Evolutionary conservation across 106 monocot species (phyloP).

Genomic region (Amphibolis antarctica): DNA sequence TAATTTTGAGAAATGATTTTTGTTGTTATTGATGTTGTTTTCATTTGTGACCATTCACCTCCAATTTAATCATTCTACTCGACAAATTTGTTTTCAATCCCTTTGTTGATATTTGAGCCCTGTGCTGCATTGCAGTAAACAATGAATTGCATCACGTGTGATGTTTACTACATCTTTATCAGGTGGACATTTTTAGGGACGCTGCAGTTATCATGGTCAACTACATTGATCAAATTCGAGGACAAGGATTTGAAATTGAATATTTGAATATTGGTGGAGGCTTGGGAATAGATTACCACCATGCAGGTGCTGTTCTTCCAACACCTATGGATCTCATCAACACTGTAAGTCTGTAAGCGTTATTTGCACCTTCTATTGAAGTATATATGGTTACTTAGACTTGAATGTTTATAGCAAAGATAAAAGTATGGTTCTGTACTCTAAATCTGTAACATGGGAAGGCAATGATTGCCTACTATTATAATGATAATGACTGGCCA

Average conservation of each 20-base stretch:
- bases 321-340: slow-evolving; percentile 97
- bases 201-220: slow-evolving; percentile 93
- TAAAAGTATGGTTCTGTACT: not conserved
- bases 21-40: too few species aligned
- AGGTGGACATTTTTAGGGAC: slow-evolving; percentile 99
- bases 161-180: too few species aligned
- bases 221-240: slow-evolving; percentile 79
- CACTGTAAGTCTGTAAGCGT: slow-evolving; percentile 66
- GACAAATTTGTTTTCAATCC: too few species aligned
- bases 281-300: slow-evolving; percentile 88
- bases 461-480: too few species aligned
- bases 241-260: slow-evolving; percentile 73
- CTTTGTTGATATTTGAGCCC: too few species aligned
- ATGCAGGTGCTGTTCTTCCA: slow-evolving; percentile 71
- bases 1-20: too few species aligned
- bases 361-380: not conserved
- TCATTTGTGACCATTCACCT: too few species aligned
- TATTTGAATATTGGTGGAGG: slow-evolving; percentile 93
- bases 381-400: not conserved
- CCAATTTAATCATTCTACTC: too few species aligned
- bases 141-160: too few species aligned
- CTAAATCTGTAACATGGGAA: too few species aligned
- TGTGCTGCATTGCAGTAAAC: too few species aligned
- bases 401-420: not conserved
- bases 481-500: too few species aligned